Evolutionary conservation across 2,329 filamentous ascomycete genomes (phyloP).

Genomic region (Lecanoromycetidae sp.): DNA sequence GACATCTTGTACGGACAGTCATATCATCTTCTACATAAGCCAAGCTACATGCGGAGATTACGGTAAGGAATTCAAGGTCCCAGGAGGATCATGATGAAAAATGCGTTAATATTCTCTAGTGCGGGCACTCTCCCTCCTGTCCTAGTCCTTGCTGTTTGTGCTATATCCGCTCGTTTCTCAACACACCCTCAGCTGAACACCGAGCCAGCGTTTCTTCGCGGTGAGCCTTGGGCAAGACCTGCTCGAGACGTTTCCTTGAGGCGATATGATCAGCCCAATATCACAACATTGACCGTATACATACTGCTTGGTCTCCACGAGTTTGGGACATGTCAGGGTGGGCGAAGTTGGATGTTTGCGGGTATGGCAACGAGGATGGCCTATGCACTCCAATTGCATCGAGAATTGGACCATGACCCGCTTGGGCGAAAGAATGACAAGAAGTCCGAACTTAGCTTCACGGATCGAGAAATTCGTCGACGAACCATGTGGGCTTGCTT

Average conservation of each 20-base stretch:
- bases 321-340: constrained; percentile 93
- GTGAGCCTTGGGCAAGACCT: constrained; percentile 78
- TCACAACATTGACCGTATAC: constrained; percentile 86
- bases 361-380: constrained; percentile 96
- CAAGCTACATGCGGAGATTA: constrained; percentile 86
- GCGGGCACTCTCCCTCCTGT: constrained; percentile 75
- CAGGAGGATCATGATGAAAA: not conserved
- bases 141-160: constrained; percentile 83
- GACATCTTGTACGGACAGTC: constrained; percentile 92
- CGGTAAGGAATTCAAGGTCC: constrained; percentile 37
- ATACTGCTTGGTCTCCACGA: constrained; percentile 83
- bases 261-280: constrained; percentile 88
- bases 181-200: constrained; percentile 69
- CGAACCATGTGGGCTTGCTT: constrained; percentile 98
- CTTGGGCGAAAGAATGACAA: constrained; percentile 45
- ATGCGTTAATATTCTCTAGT: constrained; percentile 33
- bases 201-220: constrained; percentile 70
- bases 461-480: constrained; percentile 82
- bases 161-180: constrained; percentile 88
- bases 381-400: constrained; percentile 85
- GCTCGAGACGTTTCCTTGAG: constrained; percentile 79
- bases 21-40: constrained; percentile 89
- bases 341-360: constrained; percentile 87
- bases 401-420: constrained; percentile 75
- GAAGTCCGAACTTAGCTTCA: constrained; percentile 63